Conservation (phyloP, 768 basidiomycete genomes). For the Mycena haematopus region DNA sequence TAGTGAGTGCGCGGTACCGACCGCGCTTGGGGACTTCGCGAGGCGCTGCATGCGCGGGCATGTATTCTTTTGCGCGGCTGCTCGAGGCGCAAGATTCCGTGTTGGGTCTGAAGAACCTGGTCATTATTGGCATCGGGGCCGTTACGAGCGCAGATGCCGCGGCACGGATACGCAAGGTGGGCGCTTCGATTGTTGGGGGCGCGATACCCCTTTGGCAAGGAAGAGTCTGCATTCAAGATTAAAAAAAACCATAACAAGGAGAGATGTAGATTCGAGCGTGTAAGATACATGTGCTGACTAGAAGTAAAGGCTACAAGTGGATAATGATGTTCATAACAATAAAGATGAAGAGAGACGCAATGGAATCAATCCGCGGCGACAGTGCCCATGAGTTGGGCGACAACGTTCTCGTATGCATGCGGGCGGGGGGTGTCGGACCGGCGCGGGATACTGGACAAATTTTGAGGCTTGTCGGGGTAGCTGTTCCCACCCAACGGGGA, state of each 20-base stretch:
- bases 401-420: not conserved
- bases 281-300: slow-evolving; percentile 15
- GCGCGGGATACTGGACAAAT: not conserved
- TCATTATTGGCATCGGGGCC: slow-evolving; percentile 82
- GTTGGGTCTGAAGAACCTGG: slow-evolving; percentile 53
- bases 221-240: slow-evolving; percentile 61
- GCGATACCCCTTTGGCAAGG: slow-evolving; percentile 59
- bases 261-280: slow-evolving; percentile 9
- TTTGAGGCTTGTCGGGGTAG: not conserved
- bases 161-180: slow-evolving; percentile 73
- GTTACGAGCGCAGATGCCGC: slow-evolving; percentile 67
- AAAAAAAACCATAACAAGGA: slow-evolving; percentile 47
- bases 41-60: slow-evolving; percentile 79
- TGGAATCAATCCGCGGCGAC: not conserved
- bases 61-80: slow-evolving; percentile 62
- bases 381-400: not conserved
- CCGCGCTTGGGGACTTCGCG: slow-evolving; percentile 72
- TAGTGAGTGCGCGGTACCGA: slow-evolving; percentile 63
- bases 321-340: slow-evolving; percentile 27
- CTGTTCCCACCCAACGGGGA: not conserved
- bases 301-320: slow-evolving; percentile 19
- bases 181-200: slow-evolving; percentile 73
- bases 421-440: not conserved
- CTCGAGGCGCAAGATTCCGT: slow-evolving; percentile 46
- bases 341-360: not conserved